A percentile compares a stretch with the other conserved stretches of the same genome.
Evolutionary conservation across 2,329 filamentous ascomycete genomes (phyloP).

Genomic region (Trichoderma sp.): DNA sequence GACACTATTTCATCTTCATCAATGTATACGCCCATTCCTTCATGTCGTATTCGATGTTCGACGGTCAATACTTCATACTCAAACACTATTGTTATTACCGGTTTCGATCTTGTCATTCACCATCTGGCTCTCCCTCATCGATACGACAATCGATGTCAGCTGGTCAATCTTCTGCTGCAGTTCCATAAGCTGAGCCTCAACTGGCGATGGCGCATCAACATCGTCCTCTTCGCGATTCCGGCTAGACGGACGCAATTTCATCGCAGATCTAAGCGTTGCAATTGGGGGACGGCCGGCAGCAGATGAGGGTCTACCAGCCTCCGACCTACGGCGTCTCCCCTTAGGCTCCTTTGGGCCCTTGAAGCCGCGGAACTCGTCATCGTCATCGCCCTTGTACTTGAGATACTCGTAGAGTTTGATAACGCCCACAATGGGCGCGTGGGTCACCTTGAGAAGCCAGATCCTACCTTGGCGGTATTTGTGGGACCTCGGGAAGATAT

Average conservation of each 20-base stretch:
- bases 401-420: constrained; percentile 69
- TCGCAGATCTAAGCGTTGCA: constrained; percentile 24
- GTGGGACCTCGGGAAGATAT: constrained; percentile 64
- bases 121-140: constrained; percentile 45
- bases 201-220: constrained; percentile 40
- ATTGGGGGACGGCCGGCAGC: constrained; percentile 21
- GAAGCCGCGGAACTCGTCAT: constrained; percentile 51
- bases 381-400: constrained; percentile 37
- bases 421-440: constrained; percentile 66
- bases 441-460: constrained; percentile 62
- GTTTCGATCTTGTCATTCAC: neutral
- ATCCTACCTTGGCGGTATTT: constrained; percentile 65
- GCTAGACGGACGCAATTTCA: constrained; percentile 19
- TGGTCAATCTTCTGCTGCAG: constrained; percentile 60
- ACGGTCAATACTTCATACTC: neutral
- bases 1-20: neutral
- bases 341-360: constrained; percentile 45
- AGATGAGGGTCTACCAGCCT: constrained; percentile 24
- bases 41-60: neutral
- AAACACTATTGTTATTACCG: neutral
- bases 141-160: constrained; percentile 54
- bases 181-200: constrained; percentile 56
- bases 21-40: neutral
- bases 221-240: constrained; percentile 36
- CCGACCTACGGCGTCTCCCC: constrained; percentile 27